Evolutionary conservation across 768 basidiomycete genomes (phyloP), one percentile per base, ranked within the genome.

Genomic region (Aureoboletus auriporus): DNA sequence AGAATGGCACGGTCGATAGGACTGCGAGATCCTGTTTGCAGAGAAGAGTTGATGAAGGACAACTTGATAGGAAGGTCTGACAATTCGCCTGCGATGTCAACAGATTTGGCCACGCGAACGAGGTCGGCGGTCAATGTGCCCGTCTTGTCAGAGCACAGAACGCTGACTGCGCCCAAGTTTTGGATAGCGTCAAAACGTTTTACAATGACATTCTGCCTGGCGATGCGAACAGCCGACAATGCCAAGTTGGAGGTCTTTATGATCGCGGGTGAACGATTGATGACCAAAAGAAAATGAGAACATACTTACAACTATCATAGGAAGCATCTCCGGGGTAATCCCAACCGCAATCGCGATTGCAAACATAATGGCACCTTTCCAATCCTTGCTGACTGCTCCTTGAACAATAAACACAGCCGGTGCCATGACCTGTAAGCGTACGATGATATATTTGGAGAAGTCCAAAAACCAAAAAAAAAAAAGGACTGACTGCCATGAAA

Each of bases 81-180:
- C 12, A 44, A 20, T 49, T 59, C 60, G 37, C 64, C 61, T 36
- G 38, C 43, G 34, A 17, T 26, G 17, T 62, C 44, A 4, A 66
- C 53, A 46, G 54, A 67, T 58, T 52, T 66, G 44, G 52, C 71
- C 63, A 46, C 68, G 45, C 76, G 73, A 64, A 68, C 64, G 16
- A 56, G 55, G 50, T 66, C 65, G 34, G 61, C 64, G 8, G 78
- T 79, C 28, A 80, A 60, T 13, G 83, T 85, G 23, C 83, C 83
- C 1, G 83, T 85, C 63, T 84, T 84, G 62, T 85, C 83, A 20
- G 79, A 80, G 60, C 82, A 84, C 44, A 75, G 60, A 42, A 74
- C 58, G 46, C 66, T 69, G 26, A 84, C 80, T 8, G 75, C 78
- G 10, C 81, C 79, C 35, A 85, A 60, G 42, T 76, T 80, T 58